Evolutionary conservation across 2,329 filamentous ascomycete species (phyloP), one percentile per base, ranked within the genome.

Genomic region (Fusarium continuum): DNA sequence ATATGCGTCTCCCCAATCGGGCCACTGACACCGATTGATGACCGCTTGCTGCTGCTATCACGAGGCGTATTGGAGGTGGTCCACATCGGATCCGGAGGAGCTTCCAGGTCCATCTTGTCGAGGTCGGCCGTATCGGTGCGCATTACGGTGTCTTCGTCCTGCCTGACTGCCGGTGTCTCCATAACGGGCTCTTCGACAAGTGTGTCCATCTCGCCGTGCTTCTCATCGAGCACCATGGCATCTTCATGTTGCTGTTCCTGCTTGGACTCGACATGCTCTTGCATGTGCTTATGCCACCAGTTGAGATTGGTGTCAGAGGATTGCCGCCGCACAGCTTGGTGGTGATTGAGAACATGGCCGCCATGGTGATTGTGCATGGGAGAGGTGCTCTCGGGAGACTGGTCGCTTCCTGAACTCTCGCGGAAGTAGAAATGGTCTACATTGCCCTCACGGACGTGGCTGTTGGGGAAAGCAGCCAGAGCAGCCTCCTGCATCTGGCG

Each of bases 271-370:
- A 88, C 90, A 75, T 94, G 90, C 68, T 88, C 85, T 67, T 91
- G 90, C 90, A 95, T 91, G 68, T 92, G 89, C 69, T 88, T 85
- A 71, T 95, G 83, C 72, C 92, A 92, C 88, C 91, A 94, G 47
- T 83, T 83, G 68, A 88, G 80, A 46, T 85, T 83, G 67, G 87
- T 82, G 44, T 85, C 84, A 3, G 86, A 88, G 40, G 86, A 87
- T 70, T 88, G 86, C 34, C 86, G 83, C 55, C 85, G 80, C 22
- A 73, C 39, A 36, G 54, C 59, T 14, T 60, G 52, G 28, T 63
- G 63, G 19, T 49, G 56, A n/a, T 61, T 46, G 19, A n/a, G n/a
- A n/a, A 46, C 51, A 10, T 40, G 55, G 35, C 77, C 74, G 45
- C 74, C 59, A 52, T 68, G 63, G 40, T 45, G 66, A 17, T 71